These are phyloP conservation scores for Rhodotorula diobovata DNA, from an alignment of 768 basidiomycete genomes.

Conservation along the genomic window DNA sequence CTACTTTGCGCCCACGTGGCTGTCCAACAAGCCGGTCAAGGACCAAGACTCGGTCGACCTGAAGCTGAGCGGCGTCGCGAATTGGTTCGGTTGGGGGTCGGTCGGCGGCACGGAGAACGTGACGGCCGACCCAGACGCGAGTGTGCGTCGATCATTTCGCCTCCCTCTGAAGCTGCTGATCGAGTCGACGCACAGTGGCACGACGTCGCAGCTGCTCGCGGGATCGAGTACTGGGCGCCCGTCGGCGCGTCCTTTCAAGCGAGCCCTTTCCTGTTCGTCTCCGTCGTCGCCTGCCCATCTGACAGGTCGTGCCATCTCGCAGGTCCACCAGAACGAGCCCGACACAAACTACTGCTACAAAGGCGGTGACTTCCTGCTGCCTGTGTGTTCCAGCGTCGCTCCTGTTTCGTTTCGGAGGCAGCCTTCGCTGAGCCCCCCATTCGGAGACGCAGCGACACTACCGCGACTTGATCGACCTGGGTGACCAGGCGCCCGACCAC, in stretches of 20 bases:
- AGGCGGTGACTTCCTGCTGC: neutral
- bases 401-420: too few relatives aligned
- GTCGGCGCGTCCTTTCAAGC: neutral
- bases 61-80: constrained; percentile 1
- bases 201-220: neutral
- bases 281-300: neutral
- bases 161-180: neutral
- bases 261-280: neutral
- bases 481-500: constrained; percentile 10
- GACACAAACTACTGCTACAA: constrained; percentile 14
- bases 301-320: too few relatives aligned
- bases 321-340: constrained; percentile 14
- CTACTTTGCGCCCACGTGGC: constrained; percentile 24
- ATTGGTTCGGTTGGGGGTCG: constrained; percentile 12
- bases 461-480: constrained; percentile 21
- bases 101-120: neutral
- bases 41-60: neutral
- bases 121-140: constrained; percentile 4
- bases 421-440: neutral
- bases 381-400: neutral
- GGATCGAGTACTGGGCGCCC: constrained; percentile 21
- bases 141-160: neutral
- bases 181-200: neutral
- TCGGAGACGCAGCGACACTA: neutral
- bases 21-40: neutral